Evolutionary conservation across 108 stramenopile genomes (phyloP).

Genomic region (Discostella pseudostelligera): DNA sequence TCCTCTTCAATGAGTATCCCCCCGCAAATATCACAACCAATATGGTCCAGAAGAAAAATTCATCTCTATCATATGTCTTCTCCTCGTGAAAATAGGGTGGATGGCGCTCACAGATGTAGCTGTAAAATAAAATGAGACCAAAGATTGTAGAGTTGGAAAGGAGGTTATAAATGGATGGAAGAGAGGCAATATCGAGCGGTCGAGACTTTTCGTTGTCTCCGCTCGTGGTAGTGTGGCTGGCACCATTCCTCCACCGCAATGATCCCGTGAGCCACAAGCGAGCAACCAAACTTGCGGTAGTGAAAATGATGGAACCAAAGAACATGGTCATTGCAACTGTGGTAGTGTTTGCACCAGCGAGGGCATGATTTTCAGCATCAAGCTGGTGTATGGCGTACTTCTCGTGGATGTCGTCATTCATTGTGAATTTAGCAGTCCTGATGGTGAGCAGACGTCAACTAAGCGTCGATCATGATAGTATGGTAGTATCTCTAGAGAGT

Average conservation of each 20-base stretch:
- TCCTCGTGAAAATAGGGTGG: constrained; percentile 77
- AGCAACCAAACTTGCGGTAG: constrained; percentile 58
- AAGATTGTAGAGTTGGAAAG: constrained; percentile 68
- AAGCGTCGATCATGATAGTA: too few species aligned
- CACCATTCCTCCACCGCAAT: constrained; percentile 40
- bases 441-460: too few species aligned
- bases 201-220: constrained; percentile 18
- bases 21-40: constrained; percentile 58
- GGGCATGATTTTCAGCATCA: constrained; percentile 7
- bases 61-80: constrained; percentile 82
- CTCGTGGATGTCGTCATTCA: constrained; percentile 4
- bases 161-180: constrained; percentile 69
- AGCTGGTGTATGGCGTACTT: constrained; percentile 1
- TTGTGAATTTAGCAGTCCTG: background rate
- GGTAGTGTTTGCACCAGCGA: constrained; percentile 24
- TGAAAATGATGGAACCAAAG: constrained; percentile 72
- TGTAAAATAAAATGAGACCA: constrained; percentile 76
- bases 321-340: constrained; percentile 78
- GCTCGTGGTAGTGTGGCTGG: background rate
- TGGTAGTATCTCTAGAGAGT: too few species aligned
- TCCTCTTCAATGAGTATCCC: constrained; percentile 48
- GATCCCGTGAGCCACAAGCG: constrained; percentile 54
- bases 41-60: constrained; percentile 75
- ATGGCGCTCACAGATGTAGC: constrained; percentile 84
- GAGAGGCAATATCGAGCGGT: constrained; percentile 58